phyloP scores from a whole-genome alignment of 208 protist species.

The Crithidia acanthocephali region DNA sequence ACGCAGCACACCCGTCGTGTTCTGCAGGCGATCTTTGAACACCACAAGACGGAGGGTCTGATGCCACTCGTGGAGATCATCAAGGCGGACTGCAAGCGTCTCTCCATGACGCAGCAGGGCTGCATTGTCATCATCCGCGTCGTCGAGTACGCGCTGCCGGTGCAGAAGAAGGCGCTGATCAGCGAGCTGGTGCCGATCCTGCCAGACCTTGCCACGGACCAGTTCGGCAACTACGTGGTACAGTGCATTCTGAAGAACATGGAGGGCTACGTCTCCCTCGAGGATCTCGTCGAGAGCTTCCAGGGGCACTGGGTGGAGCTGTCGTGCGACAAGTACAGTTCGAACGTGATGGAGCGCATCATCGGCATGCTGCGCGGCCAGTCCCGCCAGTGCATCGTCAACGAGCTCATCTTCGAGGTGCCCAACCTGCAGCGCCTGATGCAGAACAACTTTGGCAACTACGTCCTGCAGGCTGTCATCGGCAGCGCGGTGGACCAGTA shows the following conservation, averaged over 20 bases:
- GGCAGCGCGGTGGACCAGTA: slow-evolving; percentile 46
- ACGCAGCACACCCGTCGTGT: slow-evolving; percentile 80
- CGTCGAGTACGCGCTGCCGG: slow-evolving; percentile 61
- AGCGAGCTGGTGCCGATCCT: slow-evolving; percentile 61
- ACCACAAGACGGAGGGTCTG: slow-evolving; percentile 51
- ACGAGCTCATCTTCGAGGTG: slow-evolving; percentile 67
- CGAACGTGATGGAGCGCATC: slow-evolving; percentile 91
- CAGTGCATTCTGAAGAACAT: slow-evolving; percentile 84
- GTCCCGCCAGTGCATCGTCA: slow-evolving; percentile 49
- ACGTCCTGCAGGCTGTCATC: slow-evolving; percentile 86
- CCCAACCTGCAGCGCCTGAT: slow-evolving; percentile 65
- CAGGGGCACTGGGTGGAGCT: slow-evolving; percentile 64
- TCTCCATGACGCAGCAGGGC: slow-evolving; percentile 79
- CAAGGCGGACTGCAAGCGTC: slow-evolving; percentile 39
- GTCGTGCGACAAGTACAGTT: slow-evolving; percentile 88
- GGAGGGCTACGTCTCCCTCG: slow-evolving; percentile 39
- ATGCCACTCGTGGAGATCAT: slow-evolving; percentile 66
- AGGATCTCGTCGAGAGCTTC: slow-evolving; percentile 53
- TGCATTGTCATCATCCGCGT: slow-evolving; percentile 83
- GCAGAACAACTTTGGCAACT: slow-evolving; percentile 88
- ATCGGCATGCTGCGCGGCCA: slow-evolving; percentile 47
- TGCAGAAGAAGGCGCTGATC: slow-evolving; percentile 61
- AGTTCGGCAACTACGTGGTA: slow-evolving; percentile 91
- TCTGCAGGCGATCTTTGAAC: slow-evolving; percentile 78
- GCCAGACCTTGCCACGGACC: slow-evolving; percentile 65